Evolutionary conservation across 1,284 basidiomycete genomes (phyloP), one percentile per base, ranked within the genome.

Genomic region (Melampsora abietis-canadensis): DNA sequence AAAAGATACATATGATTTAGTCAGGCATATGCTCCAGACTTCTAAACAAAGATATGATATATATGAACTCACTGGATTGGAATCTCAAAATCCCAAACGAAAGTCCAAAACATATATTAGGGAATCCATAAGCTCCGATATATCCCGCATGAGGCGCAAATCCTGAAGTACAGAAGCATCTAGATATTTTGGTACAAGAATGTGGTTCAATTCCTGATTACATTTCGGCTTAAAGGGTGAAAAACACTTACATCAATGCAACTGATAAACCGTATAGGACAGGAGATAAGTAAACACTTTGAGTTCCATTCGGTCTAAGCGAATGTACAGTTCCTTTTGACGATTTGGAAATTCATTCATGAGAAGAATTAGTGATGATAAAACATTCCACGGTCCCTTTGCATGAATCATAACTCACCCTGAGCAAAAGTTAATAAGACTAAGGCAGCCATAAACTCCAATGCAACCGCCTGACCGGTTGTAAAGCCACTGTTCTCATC

Each of bases 51-150:
- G 7, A 40, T 48, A 44, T 65, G 34, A 47, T 4, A 24, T 24
- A 24, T 17, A 34, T n/a, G n/a, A n/a, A 34, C 69, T 72, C 51
- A 72, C 69, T 51, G n/a, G 69, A 65, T 65, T 72, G 69, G 30
- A 72, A 72, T 51, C 57, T 61, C 61, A 64, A 37, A 34, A 63
- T 72, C 15, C 69, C 69, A 24, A 62, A 47, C n/a, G 69, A 61
- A 30, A 72, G 34, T 7, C 69, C 69, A 40, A 72, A 72, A 27
- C 69, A 72, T 34, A 72, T 44, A 31, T 72, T 72, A 6, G 69
- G 69, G 48, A 62, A 72, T 21, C 69, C 69, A 0, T 47, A 63
- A 17, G 69, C 62, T 17, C 69, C 69, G 44, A 72, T 72, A 62
- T 64, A 72, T 15, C 57, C 68, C 4, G 48, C 47, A 31, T 61